A percentile compares a stretch with the other conserved stretches of the same genome.
Evolutionary conservation across 768 basidiomycete species (phyloP).

Genomic region (Suillus bovinus): DNA sequence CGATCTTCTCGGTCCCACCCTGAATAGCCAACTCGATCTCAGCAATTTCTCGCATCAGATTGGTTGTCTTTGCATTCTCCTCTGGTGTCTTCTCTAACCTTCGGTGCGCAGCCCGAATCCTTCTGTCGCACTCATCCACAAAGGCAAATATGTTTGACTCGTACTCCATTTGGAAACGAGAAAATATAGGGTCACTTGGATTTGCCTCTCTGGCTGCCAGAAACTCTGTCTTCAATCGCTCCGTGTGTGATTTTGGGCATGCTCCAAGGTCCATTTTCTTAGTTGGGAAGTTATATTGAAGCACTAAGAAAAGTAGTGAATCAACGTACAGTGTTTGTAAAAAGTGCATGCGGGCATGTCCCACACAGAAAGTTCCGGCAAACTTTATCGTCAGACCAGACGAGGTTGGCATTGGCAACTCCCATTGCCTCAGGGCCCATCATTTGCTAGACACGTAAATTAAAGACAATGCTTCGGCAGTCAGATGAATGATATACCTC

Average conservation of each 20-base stretch:
- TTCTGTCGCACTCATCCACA: constrained; percentile 97
- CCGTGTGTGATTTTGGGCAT: constrained; percentile 95
- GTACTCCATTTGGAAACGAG: constrained; percentile 91
- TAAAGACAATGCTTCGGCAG: constrained; percentile 10
- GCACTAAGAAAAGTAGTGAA: not conserved
- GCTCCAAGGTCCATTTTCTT: constrained; percentile 99
- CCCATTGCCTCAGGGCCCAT: constrained; percentile 99
- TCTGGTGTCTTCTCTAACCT: constrained; percentile 99
- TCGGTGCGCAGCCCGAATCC: constrained; percentile 91
- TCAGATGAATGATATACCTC: constrained; percentile 50
- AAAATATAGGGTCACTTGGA: constrained; percentile 79
- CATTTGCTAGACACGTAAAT: constrained; percentile 75
- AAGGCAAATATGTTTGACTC: constrained; percentile 94
- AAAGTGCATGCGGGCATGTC: constrained; percentile 96
- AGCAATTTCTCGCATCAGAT: constrained; percentile 98
- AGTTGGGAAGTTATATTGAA: not conserved
- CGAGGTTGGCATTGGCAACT: constrained; percentile 86
- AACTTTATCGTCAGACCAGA: constrained; percentile 96
- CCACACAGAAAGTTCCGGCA: constrained; percentile 98
- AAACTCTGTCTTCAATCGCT: constrained; percentile 90
- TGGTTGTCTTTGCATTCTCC: constrained; percentile 98
- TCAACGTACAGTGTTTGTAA: constrained; percentile 90
- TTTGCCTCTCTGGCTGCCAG: constrained; percentile 73
- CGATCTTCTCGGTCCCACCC: constrained; percentile 98
- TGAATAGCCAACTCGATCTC: constrained; percentile 99